These are phyloP conservation scores for Mycena galericulata DNA, from an alignment of 768 basidiomycete genomes.

Conservation along the genomic window DNA sequence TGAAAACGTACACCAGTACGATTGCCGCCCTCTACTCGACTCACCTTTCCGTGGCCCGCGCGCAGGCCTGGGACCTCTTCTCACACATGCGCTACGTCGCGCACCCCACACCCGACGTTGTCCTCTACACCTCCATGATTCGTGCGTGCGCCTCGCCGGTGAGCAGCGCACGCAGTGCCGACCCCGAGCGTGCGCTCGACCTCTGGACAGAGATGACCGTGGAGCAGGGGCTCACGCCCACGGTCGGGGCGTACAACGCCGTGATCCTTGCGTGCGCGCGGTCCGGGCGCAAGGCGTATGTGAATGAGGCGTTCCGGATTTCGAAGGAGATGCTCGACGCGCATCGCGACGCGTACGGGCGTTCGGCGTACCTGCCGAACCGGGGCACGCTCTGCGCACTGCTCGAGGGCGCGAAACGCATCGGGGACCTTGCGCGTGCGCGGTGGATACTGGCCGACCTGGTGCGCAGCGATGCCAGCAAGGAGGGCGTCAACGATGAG, in stretches of 20 bases:
- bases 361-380: slow-evolving; percentile 70
- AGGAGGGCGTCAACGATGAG: slow-evolving; percentile 66
- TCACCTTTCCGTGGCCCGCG: slow-evolving; percentile 64
- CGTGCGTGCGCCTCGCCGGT: slow-evolving; percentile 77
- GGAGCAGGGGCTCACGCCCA: slow-evolving; percentile 73
- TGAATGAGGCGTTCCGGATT: slow-evolving; percentile 86
- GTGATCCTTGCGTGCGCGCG: slow-evolving; percentile 85
- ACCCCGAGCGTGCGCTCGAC: slow-evolving; percentile 93
- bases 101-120: slow-evolving; percentile 80
- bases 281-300: slow-evolving; percentile 69
- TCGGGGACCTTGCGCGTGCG: slow-evolving; percentile 84
- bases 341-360: slow-evolving; percentile 73
- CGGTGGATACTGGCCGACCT: slow-evolving; percentile 95
- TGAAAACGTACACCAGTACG: slow-evolving; percentile 78
- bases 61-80: slow-evolving; percentile 95
- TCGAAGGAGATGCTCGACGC: slow-evolving; percentile 89
- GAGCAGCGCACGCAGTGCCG: slow-evolving; percentile 61
- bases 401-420: slow-evolving; percentile 89
- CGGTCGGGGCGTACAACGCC: slow-evolving; percentile 80
- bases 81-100: slow-evolving; percentile 97
- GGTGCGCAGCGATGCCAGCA: slow-evolving; percentile 55
- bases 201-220: slow-evolving; percentile 93
- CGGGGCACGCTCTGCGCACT: slow-evolving; percentile 81
- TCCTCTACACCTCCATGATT: slow-evolving; percentile 89
- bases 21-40: slow-evolving; percentile 69